Percentiles rank a stretch among this genome's conserved stretches.
These are phyloP conservation scores for Yamadazyma taylorii DNA, from an alignment of 1,139 yeast genomes.

Conservation along the genomic window DNA sequence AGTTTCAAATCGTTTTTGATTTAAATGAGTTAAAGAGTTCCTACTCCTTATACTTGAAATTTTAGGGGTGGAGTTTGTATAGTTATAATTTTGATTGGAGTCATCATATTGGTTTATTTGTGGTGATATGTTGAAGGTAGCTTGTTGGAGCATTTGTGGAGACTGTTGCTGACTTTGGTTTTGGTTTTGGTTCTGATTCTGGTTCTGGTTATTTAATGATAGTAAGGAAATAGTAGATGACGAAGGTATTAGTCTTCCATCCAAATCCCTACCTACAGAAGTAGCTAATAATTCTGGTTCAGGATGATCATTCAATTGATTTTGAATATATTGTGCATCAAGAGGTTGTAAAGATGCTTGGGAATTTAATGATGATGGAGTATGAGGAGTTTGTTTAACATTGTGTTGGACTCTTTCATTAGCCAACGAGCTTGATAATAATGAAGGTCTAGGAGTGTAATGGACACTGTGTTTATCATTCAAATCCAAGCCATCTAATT, in stretches of 20 bases:
- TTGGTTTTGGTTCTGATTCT: constrained; percentile 9
- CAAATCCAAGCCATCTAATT: constrained; percentile 16
- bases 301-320: constrained; percentile 33
- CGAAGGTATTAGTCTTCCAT: constrained; percentile 52
- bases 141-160: constrained; percentile 2
- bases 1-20: constrained; percentile 28
- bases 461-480: constrained; percentile 7
- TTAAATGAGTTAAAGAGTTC: constrained; percentile 34
- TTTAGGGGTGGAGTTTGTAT: constrained; percentile 3
- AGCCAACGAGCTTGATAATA: constrained; percentile 19
- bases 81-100: constrained; percentile 1
- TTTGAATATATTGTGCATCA: neutral
- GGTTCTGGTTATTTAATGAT: constrained; percentile 35
- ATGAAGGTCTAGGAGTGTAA: constrained; percentile 13
- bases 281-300: constrained; percentile 57
- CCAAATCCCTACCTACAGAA: constrained; percentile 52
- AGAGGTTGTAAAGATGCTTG: neutral
- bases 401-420: constrained; percentile 7
- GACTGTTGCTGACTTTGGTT: constrained; percentile 1
- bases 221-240: constrained; percentile 55
- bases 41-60: constrained; percentile 24
- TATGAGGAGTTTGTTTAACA: too few relatives aligned
- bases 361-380: too few relatives aligned
- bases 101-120: constrained; percentile 7
- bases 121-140: constrained; percentile 6